Evolutionary conservation across 2,329 filamentous ascomycete species (phyloP), one percentile per base, ranked within the genome.

Genomic region (Microdochium paspali): DNA sequence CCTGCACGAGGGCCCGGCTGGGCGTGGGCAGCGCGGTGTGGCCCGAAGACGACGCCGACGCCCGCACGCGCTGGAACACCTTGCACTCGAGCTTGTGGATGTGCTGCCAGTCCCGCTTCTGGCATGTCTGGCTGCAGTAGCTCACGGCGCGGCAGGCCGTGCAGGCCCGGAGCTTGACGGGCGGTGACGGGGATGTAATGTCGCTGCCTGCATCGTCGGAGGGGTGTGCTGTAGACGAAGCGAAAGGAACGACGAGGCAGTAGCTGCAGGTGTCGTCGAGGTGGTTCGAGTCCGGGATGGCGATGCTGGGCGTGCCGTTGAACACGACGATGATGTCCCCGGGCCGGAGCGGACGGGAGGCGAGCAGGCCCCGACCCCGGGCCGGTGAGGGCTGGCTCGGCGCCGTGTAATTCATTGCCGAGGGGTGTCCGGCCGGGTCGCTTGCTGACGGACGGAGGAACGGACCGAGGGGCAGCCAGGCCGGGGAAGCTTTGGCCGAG

Each of bases 91-190:
- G 62, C 54, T 70, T 68, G 42, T 44, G 42, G 35, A 69, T 65
- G 2, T 60, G 58, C 7, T 60, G 60, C 79, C 80, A 83, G 57
- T 76, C 71, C 2, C 68, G 63, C 23, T 65, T 64, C 62, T 84
- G 80, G 61, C 80, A 84, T 4, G 58, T 53, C 7, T 63, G 48
- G 45, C 67, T 66, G 64, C 80, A 84, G 66, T 84, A 84, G 24
- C 65, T 68, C 3, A 70, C 69, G 1, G 71, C 66, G 24, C 66
- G 70, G 63, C 80, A 84, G 44, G 67, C 72, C 0, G 72, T 71
- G 61, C 80, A 84, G 21, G 69, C 66, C 23, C 58, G 58, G 18
- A 62, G 57, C 18, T 45, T 45, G 9, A 50, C 47, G 39, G 45
- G 32, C 25, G 35, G 44, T 31, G 48, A 44, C 21, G 53, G 54